A percentile compares a stretch with the other conserved stretches of the same genome.
These are phyloP conservation scores for Ajuga chamaepitys DNA, from an alignment of 257 asterid genomes.

Conservation along the genomic window DNA sequence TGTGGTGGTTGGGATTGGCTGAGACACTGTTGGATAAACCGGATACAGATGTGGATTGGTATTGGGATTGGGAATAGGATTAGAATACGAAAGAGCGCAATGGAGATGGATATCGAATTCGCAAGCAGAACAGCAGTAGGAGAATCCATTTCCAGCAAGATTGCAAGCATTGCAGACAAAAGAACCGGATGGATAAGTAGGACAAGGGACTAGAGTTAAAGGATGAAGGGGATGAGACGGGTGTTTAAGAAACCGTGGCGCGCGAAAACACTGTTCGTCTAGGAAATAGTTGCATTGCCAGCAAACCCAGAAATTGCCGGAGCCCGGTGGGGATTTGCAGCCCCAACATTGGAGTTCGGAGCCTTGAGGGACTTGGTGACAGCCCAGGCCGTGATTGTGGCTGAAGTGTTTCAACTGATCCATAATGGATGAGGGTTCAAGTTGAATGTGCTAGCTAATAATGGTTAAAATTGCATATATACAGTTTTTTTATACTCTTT, in stretches of 20 bases:
- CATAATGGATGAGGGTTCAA: constrained; percentile 16
- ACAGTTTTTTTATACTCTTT: background rate
- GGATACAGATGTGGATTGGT: background rate
- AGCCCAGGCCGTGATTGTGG: constrained; percentile 39
- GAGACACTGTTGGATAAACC: no score
- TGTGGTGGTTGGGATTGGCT: no score
- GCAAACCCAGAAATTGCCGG: constrained; percentile 13
- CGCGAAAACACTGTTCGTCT: constrained; percentile 42
- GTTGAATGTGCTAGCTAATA: no score
- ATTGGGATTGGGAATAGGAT: background rate
- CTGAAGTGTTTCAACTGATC: constrained; percentile 48
- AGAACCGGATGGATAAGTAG: constrained; percentile 42
- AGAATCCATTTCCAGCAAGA: constrained; percentile 32
- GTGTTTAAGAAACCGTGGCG: constrained; percentile 35
- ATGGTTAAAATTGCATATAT: background rate
- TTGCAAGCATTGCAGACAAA: constrained; percentile 40
- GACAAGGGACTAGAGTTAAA: constrained; percentile 40
- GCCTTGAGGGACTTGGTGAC: constrained; percentile 37
- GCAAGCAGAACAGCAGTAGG: constrained; percentile 42
- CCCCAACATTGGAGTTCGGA: constrained; percentile 13
- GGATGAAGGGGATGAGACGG: constrained; percentile 47
- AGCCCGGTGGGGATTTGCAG: constrained; percentile 18
- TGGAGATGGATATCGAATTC: constrained; percentile 51
- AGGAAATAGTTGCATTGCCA: constrained; percentile 36
- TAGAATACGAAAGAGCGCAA: constrained; percentile 35